Percentiles rank a stretch among this genome's conserved stretches.
Evolutionary conservation across 345 rosid species (phyloP).

Genomic region (Gynandropsis gynandra): DNA sequence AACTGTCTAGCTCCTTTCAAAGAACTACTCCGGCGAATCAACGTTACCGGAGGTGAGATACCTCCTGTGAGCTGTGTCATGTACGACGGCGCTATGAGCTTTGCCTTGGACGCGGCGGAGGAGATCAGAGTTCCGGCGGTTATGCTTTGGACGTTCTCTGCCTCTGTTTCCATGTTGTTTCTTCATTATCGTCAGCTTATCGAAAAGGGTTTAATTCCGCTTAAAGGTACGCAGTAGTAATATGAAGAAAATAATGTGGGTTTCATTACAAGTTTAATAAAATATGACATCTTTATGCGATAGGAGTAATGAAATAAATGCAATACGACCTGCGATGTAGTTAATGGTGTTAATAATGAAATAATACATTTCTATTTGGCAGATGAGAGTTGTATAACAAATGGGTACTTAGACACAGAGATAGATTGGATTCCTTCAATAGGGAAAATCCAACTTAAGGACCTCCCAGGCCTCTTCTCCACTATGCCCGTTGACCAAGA

Average conservation of each 20-base stretch:
- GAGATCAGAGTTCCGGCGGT: slow-evolving; percentile 23
- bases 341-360: no score
- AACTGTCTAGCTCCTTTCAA: slow-evolving; percentile 17
- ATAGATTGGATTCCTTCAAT: slow-evolving; percentile 48
- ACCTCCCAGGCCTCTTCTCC: slow-evolving; percentile 36
- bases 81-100: slow-evolving; percentile 32
- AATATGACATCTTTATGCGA: no score
- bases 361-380: no score
- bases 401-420: slow-evolving; percentile 32
- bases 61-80: slow-evolving; percentile 36
- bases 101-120: slow-evolving; percentile 25
- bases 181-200: slow-evolving; percentile 22
- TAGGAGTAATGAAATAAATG: no score
- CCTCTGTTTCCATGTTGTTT: slow-evolving; percentile 17
- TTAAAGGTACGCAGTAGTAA: slow-evolving; percentile 34
- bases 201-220: slow-evolving; percentile 25
- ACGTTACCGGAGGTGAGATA: slow-evolving; percentile 8
- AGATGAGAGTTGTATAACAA: slow-evolving; percentile 29
- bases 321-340: no score
- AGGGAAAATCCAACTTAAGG: slow-evolving; percentile 31
- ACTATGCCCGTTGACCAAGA: slow-evolving; percentile 29
- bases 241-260: no score
- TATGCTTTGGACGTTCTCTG: slow-evolving; percentile 29
- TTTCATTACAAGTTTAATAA: no score
- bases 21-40: slow-evolving; percentile 17